A percentile compares a stretch with the other conserved stretches of the same genome.
These are phyloP conservation scores for Nicotiana sylvestris DNA, from an alignment of 257 asterid species.

Conservation along the genomic window DNA sequence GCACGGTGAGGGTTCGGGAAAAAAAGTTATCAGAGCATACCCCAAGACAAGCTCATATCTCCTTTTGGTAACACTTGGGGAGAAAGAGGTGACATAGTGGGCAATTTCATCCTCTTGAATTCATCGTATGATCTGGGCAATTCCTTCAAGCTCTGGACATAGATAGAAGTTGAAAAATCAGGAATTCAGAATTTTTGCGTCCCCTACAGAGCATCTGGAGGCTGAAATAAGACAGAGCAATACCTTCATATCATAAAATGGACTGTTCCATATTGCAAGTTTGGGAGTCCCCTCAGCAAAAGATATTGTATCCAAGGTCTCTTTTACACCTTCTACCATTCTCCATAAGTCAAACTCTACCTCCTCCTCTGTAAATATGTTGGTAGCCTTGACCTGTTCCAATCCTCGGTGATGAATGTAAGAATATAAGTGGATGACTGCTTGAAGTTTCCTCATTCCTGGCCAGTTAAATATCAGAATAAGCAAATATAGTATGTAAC, in stretches of 20 bases:
- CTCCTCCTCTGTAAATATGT: conserved; percentile 77
- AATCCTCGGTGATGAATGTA: conserved; percentile 38
- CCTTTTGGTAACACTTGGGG: conserved; percentile 42
- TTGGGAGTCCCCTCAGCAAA: conserved; percentile 36
- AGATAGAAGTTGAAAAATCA: neutral
- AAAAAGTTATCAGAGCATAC: conserved; percentile 30
- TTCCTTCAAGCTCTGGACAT: conserved; percentile 46
- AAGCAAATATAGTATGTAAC: conserved; percentile 30
- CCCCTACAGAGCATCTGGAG: neutral
- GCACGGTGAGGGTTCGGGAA: neutral
- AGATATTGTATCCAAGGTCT: conserved; percentile 34
- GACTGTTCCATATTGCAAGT: conserved; percentile 55
- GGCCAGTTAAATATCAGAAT: conserved; percentile 26
- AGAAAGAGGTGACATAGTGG: conserved; percentile 39
- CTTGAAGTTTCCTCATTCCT: conserved; percentile 21
- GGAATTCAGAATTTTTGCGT: neutral
- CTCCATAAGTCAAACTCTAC: conserved; percentile 58
- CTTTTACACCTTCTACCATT: conserved; percentile 50
- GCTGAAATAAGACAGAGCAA: conserved; percentile 3
- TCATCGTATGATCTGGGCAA: conserved; percentile 58
- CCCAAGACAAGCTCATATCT: conserved; percentile 51
- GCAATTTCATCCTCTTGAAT: conserved; percentile 55
- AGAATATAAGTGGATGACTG: conserved; percentile 31
- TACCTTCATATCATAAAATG: conserved; percentile 68
- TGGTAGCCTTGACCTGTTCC: conserved; percentile 69